A percentile compares a stretch with the other conserved stretches of the same genome.
These are phyloP conservation scores for Desmodesmus armatus DNA, from an alignment of 139 green algal species.

Conservation along the genomic window DNA sequence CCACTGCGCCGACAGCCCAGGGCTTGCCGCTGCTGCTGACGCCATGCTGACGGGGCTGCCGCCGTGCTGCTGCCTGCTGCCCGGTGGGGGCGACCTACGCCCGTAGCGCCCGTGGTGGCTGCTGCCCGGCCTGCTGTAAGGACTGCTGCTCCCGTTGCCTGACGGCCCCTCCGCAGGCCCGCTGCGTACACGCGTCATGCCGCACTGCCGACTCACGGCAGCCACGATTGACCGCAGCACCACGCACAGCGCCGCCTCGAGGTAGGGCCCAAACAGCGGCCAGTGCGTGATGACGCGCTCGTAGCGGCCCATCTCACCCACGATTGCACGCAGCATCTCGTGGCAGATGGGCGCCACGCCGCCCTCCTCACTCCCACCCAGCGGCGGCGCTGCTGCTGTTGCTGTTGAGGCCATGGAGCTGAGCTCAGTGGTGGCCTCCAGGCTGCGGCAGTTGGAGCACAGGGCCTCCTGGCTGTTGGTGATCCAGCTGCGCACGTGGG, in stretches of 20 bases:
- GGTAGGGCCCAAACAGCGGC: conserved; percentile 58
- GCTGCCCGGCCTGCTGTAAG: no score
- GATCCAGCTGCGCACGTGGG: conserved; percentile 62
- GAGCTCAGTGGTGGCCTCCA: conserved; percentile 58
- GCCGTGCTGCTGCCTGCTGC: not conserved
- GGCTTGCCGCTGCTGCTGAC: conserved; percentile 13
- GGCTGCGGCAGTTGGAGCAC: conserved; percentile 30
- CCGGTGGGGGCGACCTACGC: conserved; percentile 28
- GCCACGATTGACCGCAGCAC: conserved; percentile 53
- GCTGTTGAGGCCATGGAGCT: conserved; percentile 29
- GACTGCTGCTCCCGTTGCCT: no score
- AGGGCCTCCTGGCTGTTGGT: conserved; percentile 44
- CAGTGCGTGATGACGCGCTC: conserved; percentile 61
- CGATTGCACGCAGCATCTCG: conserved; percentile 43
- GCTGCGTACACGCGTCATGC: conserved; percentile 39
- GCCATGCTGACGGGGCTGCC: not conserved
- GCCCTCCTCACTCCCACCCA: conserved; percentile 42
- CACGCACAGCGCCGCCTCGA: conserved; percentile 61
- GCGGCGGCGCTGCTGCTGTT: conserved; percentile 27
- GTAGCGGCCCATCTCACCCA: conserved; percentile 53
- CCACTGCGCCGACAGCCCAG: conserved; percentile 38
- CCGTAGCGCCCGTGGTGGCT: not conserved
- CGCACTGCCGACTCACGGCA: conserved; percentile 54
- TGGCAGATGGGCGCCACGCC: conserved; percentile 42
- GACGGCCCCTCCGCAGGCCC: conserved; percentile 2